Base-by-base conservation (phyloP, 306 rosid species). In the Hippophae gyantsensis region DNA sequence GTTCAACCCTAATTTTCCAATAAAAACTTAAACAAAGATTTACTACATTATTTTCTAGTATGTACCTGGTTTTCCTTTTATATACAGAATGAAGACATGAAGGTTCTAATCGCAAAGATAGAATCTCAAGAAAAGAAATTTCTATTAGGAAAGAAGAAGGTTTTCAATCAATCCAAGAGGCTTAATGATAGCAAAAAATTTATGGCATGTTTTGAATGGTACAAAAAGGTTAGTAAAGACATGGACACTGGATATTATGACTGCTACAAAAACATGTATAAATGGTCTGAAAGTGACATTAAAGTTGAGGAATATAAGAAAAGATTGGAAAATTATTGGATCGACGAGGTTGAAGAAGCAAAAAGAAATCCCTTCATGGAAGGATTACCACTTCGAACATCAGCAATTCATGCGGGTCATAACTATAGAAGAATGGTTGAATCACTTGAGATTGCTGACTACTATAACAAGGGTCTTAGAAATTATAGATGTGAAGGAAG, bases 361-460 rank as follows among this genome's bases (percentile, higher is more conserved):
- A 71, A 70, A 27, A 62, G 54, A 62, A 77, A 56, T 56, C 97
- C 95, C 3, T 83, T 74, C 25, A 62, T 8, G 38, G 87, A 76
- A 65, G 82, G 67, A 0, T 69, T 69, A 0, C 0, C 49, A 0
- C 60, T 84, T 6, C 68, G 68, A 4, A 57, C 38, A 0, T 38
- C 79, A 0, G 86, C 79, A 82, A 82, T 89, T 42, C 58, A 1
- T 2, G 81, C 43, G 0, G 97, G 95, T 43, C 67, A 72, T 1
- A 84, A 27, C 45, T 86, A 73, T 25, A 64, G 84, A 64, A 82
- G 76, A 69, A 82, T 89, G 93, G 64, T 82, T 26, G 97, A 89
- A 48, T 94, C 88, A 1, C 74, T 84, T 10, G 53, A 42, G 18
- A 86, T 89, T 1, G 86, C 93, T 26, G 50, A 75, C 5, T 75